A percentile compares a stretch with the other conserved stretches of the same genome.
Evolutionary conservation across 805 yeast species (phyloP).

Genomic region (Komagataella phaffii): DNA sequence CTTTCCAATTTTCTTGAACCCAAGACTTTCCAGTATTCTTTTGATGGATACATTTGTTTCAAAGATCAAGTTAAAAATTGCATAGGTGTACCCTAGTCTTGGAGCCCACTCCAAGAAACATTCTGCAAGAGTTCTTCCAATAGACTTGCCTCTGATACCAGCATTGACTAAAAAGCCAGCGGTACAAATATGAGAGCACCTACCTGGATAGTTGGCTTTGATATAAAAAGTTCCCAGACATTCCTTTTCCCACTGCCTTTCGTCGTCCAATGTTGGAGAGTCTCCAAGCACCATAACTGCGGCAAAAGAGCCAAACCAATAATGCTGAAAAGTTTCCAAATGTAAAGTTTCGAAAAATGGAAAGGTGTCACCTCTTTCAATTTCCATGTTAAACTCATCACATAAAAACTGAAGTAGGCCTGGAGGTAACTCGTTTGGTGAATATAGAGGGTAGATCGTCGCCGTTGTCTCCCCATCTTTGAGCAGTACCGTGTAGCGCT

Average conservation of each 20-base stretch:
- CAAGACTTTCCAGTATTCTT: constrained; percentile 60
- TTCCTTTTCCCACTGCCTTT: constrained; percentile 81
- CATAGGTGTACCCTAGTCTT: constrained; percentile 71
- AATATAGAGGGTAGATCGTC: constrained; percentile 76
- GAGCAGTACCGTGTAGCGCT: constrained; percentile 62
- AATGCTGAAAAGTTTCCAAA: constrained; percentile 62
- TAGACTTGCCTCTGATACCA: constrained; percentile 84
- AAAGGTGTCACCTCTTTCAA: constrained; percentile 76
- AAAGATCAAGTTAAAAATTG: constrained; percentile 74
- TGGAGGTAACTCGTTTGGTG: constrained; percentile 56
- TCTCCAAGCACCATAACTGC: constrained; percentile 78
- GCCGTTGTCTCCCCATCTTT: constrained; percentile 90
- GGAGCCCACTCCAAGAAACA: constrained; percentile 89
- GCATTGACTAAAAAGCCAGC: constrained; percentile 84
- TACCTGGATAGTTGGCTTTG: constrained; percentile 84
- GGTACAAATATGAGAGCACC: constrained; percentile 87
- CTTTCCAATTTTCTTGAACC: constrained; percentile 68
- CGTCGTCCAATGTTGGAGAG: constrained; percentile 27
- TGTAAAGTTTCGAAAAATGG: constrained; percentile 76
- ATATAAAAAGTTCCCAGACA: constrained; percentile 82
- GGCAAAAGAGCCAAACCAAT: constrained; percentile 82
- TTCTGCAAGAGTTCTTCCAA: constrained; percentile 75
- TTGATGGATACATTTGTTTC: constrained; percentile 81
- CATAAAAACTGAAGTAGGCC: constrained; percentile 70
- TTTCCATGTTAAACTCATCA: constrained; percentile 90